Evolutionary conservation across 805 yeast genomes (phyloP).

Genomic region (Candida maesae): DNA sequence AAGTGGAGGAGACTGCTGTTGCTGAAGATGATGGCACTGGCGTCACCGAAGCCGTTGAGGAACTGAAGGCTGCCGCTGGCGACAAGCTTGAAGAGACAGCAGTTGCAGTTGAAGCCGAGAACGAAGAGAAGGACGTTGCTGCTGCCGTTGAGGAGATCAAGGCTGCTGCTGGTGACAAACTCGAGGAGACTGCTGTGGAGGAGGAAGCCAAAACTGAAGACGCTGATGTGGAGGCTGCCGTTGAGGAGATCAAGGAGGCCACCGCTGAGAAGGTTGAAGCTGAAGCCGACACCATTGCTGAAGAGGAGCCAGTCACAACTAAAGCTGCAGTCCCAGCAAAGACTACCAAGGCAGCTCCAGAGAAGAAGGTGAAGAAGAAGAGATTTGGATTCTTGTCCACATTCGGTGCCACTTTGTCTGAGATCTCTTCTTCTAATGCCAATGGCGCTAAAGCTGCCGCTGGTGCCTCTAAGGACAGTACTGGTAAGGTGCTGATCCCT

Average conservation of each 20-base stretch:
- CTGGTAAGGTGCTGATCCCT: constrained; percentile 3
- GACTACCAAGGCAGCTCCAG: neutral
- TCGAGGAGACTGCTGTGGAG: constrained; percentile 4
- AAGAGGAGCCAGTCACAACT: constrained; percentile 4
- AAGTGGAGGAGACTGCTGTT: constrained; percentile 2
- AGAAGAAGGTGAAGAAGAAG: constrained; percentile 11
- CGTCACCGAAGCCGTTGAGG: constrained; percentile 4
- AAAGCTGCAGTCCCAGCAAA: constrained; percentile 3
- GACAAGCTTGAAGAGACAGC: constrained; percentile 2
- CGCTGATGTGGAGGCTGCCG: constrained; percentile 2
- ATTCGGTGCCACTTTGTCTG: constrained; percentile 5
- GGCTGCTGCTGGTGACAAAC: constrained; percentile 4
- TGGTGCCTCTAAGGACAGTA: neutral
- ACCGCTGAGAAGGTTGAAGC: constrained; percentile 6
- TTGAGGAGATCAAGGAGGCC: constrained; percentile 5
- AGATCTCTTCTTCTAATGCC: constrained; percentile 6
- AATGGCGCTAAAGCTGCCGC: constrained; percentile 1
- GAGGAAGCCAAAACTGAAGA: constrained; percentile 2
- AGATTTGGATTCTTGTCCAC: constrained; percentile 1
- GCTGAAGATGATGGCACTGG: neutral
- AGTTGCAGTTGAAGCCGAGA: neutral
- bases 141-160: constrained; percentile 8
- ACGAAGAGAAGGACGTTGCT: neutral
- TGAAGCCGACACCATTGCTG: constrained; percentile 2
- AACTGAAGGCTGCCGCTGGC: constrained; percentile 5